phyloP scores from a whole-genome alignment of 768 basidiomycete species.

The Russula earlei region DNA sequence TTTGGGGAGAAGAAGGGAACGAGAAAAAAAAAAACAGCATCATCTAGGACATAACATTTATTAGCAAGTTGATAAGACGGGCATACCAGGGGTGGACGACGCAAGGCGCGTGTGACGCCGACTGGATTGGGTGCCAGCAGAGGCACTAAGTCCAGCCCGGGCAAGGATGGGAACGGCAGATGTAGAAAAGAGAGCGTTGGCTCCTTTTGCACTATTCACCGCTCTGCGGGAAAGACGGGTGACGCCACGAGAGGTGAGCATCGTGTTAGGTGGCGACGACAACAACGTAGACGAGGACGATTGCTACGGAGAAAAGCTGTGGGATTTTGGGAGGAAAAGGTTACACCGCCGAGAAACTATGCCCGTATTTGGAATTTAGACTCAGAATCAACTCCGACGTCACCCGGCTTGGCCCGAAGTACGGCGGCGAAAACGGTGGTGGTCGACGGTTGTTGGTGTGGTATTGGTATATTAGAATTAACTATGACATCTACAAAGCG shows the following conservation, averaged over 20 bases:
- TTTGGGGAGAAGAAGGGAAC: constrained; percentile 11
- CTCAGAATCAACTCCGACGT: constrained; percentile 16
- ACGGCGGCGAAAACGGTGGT: neutral
- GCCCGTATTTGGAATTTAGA: constrained; percentile 8
- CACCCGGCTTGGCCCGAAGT: neutral
- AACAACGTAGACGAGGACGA: constrained; percentile 1
- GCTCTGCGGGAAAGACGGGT: constrained; percentile 83
- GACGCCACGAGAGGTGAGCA: constrained; percentile 84
- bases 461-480: neutral
- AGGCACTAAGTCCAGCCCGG: constrained; percentile 39
- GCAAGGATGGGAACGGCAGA: constrained; percentile 42
- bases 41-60: neutral
- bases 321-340: constrained; percentile 9
- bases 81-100: constrained; percentile 45
- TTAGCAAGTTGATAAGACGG: neutral
- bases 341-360: neutral
- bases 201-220: constrained; percentile 62
- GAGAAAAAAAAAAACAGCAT: constrained; percentile 13
- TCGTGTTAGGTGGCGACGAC: constrained; percentile 37
- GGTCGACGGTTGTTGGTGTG: neutral
- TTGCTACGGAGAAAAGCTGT: constrained; percentile 21
- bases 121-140: constrained; percentile 37
- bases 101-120: constrained; percentile 43
- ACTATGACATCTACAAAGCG: no score
- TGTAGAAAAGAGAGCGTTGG: constrained; percentile 75